A percentile compares a stretch with the other conserved stretches of the same genome.
These are phyloP conservation scores for Allium fistulosum DNA, from an alignment of 106 monocot species.

Conservation along the genomic window DNA sequence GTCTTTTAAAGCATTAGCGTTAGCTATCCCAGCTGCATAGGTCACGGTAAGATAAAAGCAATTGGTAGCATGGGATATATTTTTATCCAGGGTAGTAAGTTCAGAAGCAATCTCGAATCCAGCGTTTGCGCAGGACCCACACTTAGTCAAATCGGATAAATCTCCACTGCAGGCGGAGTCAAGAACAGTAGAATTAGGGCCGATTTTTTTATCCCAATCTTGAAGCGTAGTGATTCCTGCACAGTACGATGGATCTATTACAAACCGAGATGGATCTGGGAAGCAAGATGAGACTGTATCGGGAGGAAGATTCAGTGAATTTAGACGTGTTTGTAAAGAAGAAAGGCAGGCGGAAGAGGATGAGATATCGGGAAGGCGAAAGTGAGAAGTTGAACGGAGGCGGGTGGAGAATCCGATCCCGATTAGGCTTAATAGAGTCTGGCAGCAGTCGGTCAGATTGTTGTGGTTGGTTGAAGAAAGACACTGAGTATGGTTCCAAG, in stretches of 20 bases:
- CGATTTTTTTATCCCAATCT: slow-evolving; percentile 40
- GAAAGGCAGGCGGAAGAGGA: slow-evolving; percentile 50
- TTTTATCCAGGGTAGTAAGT: slow-evolving; percentile 47
- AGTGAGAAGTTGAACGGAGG: slow-evolving; percentile 47
- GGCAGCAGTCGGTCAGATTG: slow-evolving; percentile 64
- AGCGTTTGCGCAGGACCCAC: slow-evolving; percentile 52
- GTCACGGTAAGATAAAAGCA: slow-evolving; percentile 59
- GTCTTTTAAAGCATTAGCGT: slow-evolving; percentile 28
- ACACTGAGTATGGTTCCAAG: slow-evolving; percentile 64
- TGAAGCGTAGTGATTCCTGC: slow-evolving; percentile 37
- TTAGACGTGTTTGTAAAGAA: slow-evolving; percentile 30
- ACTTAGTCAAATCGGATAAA: slow-evolving; percentile 26
- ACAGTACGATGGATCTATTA: slow-evolving; percentile 45
- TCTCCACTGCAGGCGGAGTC: slow-evolving; percentile 34
- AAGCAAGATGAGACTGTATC: slow-evolving; percentile 41
- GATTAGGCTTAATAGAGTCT: slow-evolving; percentile 38
- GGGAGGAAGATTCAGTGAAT: slow-evolving; percentile 39
- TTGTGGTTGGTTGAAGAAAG: slow-evolving; percentile 5
- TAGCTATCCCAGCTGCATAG: slow-evolving; percentile 64
- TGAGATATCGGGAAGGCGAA: slow-evolving; percentile 41
- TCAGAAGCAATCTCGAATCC: slow-evolving; percentile 26
- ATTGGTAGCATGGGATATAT: slow-evolving; percentile 41
- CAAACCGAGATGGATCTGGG: slow-evolving; percentile 25
- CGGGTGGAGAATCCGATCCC: slow-evolving; percentile 47
- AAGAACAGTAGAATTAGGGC: slow-evolving; percentile 23